Percentiles rank a stretch among this genome's conserved stretches.
phyloP scores from a whole-genome alignment of 2,329 filamentous ascomycete genomes.

The Beauveria asiatica region DNA sequence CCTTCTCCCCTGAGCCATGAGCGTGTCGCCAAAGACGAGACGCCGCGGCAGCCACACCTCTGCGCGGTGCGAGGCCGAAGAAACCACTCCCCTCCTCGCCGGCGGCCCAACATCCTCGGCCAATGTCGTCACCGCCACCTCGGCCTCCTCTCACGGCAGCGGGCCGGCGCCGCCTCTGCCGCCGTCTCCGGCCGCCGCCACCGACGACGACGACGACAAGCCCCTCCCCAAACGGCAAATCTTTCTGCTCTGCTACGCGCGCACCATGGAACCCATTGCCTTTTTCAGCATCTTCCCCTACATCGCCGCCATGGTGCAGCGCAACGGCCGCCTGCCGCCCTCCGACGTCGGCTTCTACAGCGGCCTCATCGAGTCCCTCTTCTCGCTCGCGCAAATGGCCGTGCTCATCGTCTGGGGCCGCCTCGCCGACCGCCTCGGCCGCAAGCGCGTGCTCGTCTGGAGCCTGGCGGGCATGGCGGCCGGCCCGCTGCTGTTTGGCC shows the following conservation, averaged over 20 bases:
- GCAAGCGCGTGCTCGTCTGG: constrained; percentile 63
- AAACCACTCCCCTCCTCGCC: constrained; percentile 2
- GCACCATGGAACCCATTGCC: constrained; percentile 67
- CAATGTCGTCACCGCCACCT: background rate
- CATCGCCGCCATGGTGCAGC: constrained; percentile 67
- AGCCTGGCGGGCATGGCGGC: constrained; percentile 57
- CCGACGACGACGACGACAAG: constrained; percentile 22
- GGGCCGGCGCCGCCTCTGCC: background rate
- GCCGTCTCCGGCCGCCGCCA: no score
- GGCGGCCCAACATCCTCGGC: background rate
- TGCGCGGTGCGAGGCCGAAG: background rate
- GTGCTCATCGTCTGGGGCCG: constrained; percentile 69
- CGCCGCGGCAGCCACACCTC: background rate
- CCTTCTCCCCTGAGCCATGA: background rate
- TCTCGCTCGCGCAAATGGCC: constrained; percentile 67
- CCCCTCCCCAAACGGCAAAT: constrained; percentile 57
- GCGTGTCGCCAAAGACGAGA: background rate
- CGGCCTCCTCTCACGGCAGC: background rate
- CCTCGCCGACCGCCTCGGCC: constrained; percentile 53
- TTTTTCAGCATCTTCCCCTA: constrained; percentile 80
- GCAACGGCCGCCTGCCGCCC: constrained; percentile 51
- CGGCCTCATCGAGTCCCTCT: constrained; percentile 66
- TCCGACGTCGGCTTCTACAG: constrained; percentile 73
- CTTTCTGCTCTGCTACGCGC: constrained; percentile 62
- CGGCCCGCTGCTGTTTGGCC: constrained; percentile 57